phyloP scores from a whole-genome alignment of 768 basidiomycete species.

The Phanerochaete sordida region DNA sequence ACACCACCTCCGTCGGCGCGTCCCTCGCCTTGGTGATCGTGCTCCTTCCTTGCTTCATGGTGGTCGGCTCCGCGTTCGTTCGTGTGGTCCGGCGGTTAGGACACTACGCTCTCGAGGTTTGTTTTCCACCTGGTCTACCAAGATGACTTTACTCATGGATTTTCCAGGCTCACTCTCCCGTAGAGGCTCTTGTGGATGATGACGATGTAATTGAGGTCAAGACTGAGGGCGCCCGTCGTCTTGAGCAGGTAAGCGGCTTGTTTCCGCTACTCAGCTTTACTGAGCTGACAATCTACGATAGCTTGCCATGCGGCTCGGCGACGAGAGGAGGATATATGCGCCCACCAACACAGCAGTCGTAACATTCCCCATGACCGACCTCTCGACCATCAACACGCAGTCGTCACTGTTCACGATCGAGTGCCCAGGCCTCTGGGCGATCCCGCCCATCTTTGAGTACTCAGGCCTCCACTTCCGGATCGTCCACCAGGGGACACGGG shows the following conservation, averaged over 20 bases:
- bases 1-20: neutral
- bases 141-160: too few species aligned
- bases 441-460: neutral
- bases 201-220: neutral
- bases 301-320: too few species aligned
- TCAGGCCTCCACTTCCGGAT: neutral
- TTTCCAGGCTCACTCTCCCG: neutral
- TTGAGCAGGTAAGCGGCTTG: neutral
- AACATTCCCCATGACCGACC: neutral
- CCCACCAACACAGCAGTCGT: too few species aligned
- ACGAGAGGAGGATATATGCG: too few species aligned
- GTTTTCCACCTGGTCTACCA: neutral
- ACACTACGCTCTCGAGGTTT: neutral
- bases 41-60: neutral
- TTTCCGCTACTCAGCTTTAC: too few species aligned
- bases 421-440: neutral
- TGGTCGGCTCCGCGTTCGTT: neutral
- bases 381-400: neutral
- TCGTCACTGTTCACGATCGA: neutral
- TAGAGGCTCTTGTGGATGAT: neutral
- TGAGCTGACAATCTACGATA: too few species aligned
- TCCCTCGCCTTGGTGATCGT: neutral
- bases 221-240: neutral
- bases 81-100: neutral
- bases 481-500: neutral